Base-by-base conservation (phyloP, 148 eudicot genomes). In the Rhododendron williamsianum region DNA sequence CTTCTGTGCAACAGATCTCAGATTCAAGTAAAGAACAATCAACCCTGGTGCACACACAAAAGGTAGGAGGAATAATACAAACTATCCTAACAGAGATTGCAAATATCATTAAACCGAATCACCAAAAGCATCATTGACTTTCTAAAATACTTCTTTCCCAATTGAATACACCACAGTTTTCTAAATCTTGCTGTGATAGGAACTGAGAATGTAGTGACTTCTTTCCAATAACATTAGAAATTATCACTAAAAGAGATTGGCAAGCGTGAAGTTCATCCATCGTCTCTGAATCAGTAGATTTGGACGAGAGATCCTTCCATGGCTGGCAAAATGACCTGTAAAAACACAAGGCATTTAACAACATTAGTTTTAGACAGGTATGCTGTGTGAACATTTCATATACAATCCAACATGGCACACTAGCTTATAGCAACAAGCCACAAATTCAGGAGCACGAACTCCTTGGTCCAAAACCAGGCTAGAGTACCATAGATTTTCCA, bases 261-360 rank as follows among this genome's bases (percentile, higher is more conserved):
- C 97, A 95, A 23, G 99, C 97, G 71, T 89, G 93, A 80, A 81
- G 86, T 87, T 93, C 96, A 27, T 92, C 93, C 86, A 93, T 74
- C 81, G 82, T 89, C 86, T 91, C 93, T 2, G 54, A 93, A 7
- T 86, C 90, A 23, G 76, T 85, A 45, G 52, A 60, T 36, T 90
- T 83, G 8, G 87, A 65, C 23, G 90, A 84, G 67, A 73, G 84
- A 85, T 93, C 93, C 80, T 84, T 90, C 96, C 95, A 91, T 33
- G 92, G 92, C 88, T 93, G 88, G 86, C 87, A 49, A 88, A 82
- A 95, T 76, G 96, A 95, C 99, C 99, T 96, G 96, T 35, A 12
- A 35, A 41, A 49, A 77, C 30, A 30, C 9, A 78, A 9, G 4
- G 43, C 38, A 63, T 76, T 63, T 51, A 9, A 72, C 35, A 5